These are phyloP conservation scores for Lecanicillium sp. DNA, from an alignment of 2,329 filamentous ascomycete species.

Conservation along the genomic window DNA sequence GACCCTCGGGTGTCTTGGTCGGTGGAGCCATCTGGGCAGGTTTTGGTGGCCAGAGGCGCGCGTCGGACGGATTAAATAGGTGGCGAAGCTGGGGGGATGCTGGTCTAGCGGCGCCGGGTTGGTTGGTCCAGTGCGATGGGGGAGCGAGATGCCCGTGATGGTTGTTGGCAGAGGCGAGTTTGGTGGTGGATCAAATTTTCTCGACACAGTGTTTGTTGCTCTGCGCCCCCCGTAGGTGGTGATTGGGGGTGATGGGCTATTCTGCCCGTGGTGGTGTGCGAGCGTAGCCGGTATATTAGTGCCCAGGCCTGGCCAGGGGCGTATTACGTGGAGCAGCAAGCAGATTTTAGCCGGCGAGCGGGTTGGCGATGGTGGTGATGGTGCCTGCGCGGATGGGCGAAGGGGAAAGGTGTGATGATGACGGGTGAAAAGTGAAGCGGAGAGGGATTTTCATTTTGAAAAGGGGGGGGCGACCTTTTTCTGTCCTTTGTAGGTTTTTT, in stretches of 20 bases:
- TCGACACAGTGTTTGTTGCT: neutral
- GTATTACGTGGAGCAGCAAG: conserved; percentile 13
- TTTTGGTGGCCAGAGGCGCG: neutral
- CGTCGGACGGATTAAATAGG: conserved; percentile 1
- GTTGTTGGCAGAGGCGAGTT: neutral
- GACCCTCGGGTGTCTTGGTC: conserved; percentile 28
- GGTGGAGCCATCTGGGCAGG: conserved; percentile 28
- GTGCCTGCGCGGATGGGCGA: conserved; percentile 14
- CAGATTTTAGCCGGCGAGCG: conserved; percentile 3
- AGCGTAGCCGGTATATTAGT: no score
- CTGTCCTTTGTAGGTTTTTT: conserved; percentile 31
- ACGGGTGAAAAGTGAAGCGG: conserved; percentile 18
- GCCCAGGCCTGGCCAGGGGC: conserved; percentile 10
- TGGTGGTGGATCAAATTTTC: conserved; percentile 10
- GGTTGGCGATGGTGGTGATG: conserved; percentile 17
- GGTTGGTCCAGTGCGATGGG: neutral
- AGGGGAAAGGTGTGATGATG: conserved; percentile 14
- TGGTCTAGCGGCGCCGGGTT: neutral
- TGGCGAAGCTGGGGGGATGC: no score
- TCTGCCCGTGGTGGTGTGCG: conserved; percentile 1
- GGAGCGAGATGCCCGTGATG: neutral
- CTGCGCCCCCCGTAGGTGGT: conserved; percentile 11
- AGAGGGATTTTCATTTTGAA: conserved; percentile 27
- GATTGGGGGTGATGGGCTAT: conserved; percentile 5
- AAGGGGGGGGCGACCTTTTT: conserved; percentile 19